A percentile compares a stretch with the other conserved stretches of the same genome.
Evolutionary conservation across 176 grass and related monocot genomes (phyloP).

Genomic region (Aegilops longissima): DNA sequence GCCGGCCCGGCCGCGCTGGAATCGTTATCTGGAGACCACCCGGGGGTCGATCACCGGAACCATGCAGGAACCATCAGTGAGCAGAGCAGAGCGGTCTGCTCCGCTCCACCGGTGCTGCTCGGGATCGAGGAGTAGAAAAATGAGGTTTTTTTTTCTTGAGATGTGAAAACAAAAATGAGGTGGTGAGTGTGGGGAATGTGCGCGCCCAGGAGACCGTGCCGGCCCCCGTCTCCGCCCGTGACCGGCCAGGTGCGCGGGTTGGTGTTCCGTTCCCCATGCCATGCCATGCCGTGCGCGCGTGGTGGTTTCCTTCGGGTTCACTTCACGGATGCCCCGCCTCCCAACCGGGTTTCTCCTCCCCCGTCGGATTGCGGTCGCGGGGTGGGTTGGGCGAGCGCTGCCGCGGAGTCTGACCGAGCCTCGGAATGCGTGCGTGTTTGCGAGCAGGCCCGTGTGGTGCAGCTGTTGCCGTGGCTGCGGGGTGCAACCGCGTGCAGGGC

Average conservation of each 20-base stretch:
- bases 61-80: neutral
- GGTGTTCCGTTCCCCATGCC: too few relatives aligned
- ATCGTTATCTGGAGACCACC: neutral
- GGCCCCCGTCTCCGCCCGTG: neutral
- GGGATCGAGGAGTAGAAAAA: neutral
- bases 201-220: constrained; percentile 12
- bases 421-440: neutral
- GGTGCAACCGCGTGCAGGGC: neutral
- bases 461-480: neutral
- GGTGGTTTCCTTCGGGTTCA: constrained; percentile 7
- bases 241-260: neutral
- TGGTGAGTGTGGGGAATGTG: neutral
- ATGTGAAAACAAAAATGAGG: neutral
- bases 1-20: neutral
- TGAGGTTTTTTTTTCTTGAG: neutral
- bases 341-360: too few relatives aligned
- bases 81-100: neutral
- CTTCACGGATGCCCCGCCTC: neutral
- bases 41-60: neutral
- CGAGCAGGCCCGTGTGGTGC: neutral
- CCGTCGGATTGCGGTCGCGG: too few relatives aligned
- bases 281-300: neutral
- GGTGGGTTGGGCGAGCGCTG: too few relatives aligned
- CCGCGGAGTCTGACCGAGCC: neutral
- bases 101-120: neutral